Evolutionary conservation across 306 rosid genomes (phyloP), one percentile per base, ranked within the genome.

Genomic region (Pyrus bretschneideri): DNA sequence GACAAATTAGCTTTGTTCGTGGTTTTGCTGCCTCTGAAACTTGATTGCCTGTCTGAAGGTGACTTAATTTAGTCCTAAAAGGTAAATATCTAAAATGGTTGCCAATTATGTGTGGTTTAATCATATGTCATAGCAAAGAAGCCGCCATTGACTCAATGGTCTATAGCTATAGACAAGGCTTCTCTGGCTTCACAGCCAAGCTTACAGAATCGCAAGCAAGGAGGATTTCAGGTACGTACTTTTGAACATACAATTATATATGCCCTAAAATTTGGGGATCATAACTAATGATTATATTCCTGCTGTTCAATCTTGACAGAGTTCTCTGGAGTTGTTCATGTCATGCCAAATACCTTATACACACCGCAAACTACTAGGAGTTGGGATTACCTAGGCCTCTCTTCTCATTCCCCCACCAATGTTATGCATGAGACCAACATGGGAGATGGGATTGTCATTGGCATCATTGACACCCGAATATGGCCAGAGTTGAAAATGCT

Each of bases 171-270:
- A 85, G 42, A 71, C 83, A 82, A 61, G 82, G 83, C 29, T 82
- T 83, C 59, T 74, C 81, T 18, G 89, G 85, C 18, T 83, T 83
- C 57, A 78, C 86, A n/a, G 81, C 86, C 35, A 81, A 71, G 76
- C 77, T 86, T 7, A 79, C 88, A 22, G 72, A 66, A 25, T 42
- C 80, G 69, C 86, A 85, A 65, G 88, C 80, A 7, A 74, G 76
- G 57, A 73, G 25, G 33, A 45, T 79, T 55, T 69, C 80, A 31
- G 35, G 42, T 7, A 38, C 2, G 42, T 38, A 38, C 42, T 38
- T 6, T 38, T 7, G 9, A 38, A 38, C 42, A 0, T 38, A 38
- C 42, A 38, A 38, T 38, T 38, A 5, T 38, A 38, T 38, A 38
- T 6, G 9, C 42, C 42, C 42, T 9, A 38, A 38, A 38, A 38